Evolutionary conservation across 768 basidiomycete genomes (phyloP).

Genomic region (Pleurotus sapidus): DNA sequence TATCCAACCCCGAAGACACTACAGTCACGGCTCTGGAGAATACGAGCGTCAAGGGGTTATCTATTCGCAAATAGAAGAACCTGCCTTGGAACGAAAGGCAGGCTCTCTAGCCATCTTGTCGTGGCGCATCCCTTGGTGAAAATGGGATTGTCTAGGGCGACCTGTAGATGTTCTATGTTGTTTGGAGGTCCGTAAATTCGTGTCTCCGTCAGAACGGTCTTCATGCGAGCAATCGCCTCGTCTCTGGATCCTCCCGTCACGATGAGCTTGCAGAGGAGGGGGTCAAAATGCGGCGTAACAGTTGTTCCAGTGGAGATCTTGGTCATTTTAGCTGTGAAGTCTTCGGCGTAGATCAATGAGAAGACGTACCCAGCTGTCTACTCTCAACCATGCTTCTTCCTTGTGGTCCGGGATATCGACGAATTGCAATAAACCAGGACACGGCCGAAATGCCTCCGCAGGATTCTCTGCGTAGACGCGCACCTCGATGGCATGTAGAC

Average conservation of each 20-base stretch:
- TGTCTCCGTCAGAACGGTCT: slow-evolving; percentile 30
- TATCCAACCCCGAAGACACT: slow-evolving; percentile 51
- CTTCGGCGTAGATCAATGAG: neutral
- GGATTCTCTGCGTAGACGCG: slow-evolving; percentile 67
- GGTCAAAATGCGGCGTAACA: slow-evolving; percentile 55
- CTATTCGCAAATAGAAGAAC: neutral
- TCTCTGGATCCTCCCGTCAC: slow-evolving; percentile 43
- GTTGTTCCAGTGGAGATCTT: slow-evolving; percentile 49
- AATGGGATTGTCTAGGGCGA: slow-evolving; percentile 33
- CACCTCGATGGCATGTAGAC: slow-evolving; percentile 47
- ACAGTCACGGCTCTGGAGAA: slow-evolving; percentile 47
- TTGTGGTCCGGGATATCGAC: slow-evolving; percentile 35
- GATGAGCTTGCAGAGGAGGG: slow-evolving; percentile 59
- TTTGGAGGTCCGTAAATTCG: slow-evolving; percentile 58
- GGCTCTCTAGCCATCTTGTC: slow-evolving; percentile 46
- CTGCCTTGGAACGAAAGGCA: slow-evolving; percentile 40
- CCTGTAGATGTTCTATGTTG: slow-evolving; percentile 50
- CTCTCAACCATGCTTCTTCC: slow-evolving; percentile 47
- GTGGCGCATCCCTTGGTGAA: slow-evolving; percentile 44
- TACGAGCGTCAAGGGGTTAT: neutral
- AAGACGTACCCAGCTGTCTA: slow-evolving; percentile 54
- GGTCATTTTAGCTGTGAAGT: neutral
- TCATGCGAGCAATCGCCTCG: slow-evolving; percentile 43
- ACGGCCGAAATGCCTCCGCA: slow-evolving; percentile 50
- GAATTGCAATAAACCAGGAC: slow-evolving; percentile 58